Evolutionary conservation across 2,329 filamentous ascomycete genomes (phyloP).

Genomic region (Fusarium sulawesiense): DNA sequence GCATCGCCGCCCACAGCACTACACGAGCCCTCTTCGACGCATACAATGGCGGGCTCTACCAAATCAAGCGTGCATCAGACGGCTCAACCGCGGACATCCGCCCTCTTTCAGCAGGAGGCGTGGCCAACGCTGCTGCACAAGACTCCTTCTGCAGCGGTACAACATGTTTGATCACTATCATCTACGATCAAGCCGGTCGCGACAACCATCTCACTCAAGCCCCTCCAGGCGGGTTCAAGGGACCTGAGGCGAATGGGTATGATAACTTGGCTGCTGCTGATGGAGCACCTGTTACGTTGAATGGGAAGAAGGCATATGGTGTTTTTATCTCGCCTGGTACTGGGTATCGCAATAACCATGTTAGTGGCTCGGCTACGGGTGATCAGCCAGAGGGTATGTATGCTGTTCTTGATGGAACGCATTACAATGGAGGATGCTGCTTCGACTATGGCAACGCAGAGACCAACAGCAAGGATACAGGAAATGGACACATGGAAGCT

Average conservation of each 20-base stretch:
- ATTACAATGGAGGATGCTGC: conserved; percentile 26
- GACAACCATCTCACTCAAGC: conserved; percentile 73
- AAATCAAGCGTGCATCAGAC: conserved; percentile 31
- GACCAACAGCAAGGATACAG: conserved; percentile 63
- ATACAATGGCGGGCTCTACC: conserved; percentile 15
- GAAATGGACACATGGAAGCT: conserved; percentile 75
- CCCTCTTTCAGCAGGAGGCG: conserved; percentile 63
- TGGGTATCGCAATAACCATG: conserved; percentile 22
- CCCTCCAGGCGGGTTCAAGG: conserved; percentile 61
- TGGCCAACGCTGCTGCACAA: conserved; percentile 70
- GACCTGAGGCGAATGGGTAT: conserved; percentile 18
- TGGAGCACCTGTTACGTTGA: conserved; percentile 25
- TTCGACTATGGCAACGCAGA: conserved; percentile 50
- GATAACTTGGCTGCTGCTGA: conserved; percentile 26
- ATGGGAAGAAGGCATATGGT: conserved; percentile 29
- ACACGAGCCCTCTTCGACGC: conserved; percentile 6
- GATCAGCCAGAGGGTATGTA: conserved; percentile 22
- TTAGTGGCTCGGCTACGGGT: conserved; percentile 15
- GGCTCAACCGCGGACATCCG: conserved; percentile 6
- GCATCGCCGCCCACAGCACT: conserved; percentile 28
- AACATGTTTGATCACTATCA: conserved; percentile 71
- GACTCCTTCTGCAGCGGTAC: conserved; percentile 70
- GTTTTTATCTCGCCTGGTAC: conserved; percentile 27
- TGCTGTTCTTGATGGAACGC: conserved; percentile 30
- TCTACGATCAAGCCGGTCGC: conserved; percentile 73